A percentile compares a stretch with the other conserved stretches of the same genome.
phyloP scores from a whole-genome alignment of 1,284 basidiomycete genomes.

The Tausonia pullulans region DNA sequence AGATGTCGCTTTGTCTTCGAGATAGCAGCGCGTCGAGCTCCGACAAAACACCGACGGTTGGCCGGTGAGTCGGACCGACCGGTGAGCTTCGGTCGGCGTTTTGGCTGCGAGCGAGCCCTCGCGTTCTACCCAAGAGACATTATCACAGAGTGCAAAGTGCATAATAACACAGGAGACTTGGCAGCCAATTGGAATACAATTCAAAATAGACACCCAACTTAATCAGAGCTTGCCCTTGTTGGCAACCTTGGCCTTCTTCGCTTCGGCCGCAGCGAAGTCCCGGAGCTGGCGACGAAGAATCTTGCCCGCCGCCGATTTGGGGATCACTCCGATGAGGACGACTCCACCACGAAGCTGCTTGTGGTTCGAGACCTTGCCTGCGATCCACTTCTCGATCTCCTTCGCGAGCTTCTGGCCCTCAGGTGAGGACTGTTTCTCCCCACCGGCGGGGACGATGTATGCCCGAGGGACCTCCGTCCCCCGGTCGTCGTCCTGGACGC shows the following conservation, averaged over 20 bases:
- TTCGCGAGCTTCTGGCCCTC: constrained; percentile 5
- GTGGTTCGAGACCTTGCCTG: constrained; percentile 29
- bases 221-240: constrained; percentile 16
- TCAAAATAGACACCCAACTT: neutral
- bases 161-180: too few relatives aligned
- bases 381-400: constrained; percentile 28
- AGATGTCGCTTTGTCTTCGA: too few relatives aligned
- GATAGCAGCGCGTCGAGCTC: too few relatives aligned
- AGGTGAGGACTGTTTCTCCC: too few relatives aligned
- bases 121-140: too few relatives aligned
- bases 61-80: too few relatives aligned
- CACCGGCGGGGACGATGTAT: neutral
- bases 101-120: too few relatives aligned
- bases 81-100: too few relatives aligned
- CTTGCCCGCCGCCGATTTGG: constrained; percentile 22
- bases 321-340: constrained; percentile 20
- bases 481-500: constrained; percentile 47
- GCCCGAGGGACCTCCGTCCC: constrained; percentile 63
- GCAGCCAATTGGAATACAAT: too few relatives aligned
- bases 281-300: constrained; percentile 19
- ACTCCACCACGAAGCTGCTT: constrained; percentile 31
- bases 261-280: constrained; percentile 6
- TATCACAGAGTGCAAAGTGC: too few relatives aligned
- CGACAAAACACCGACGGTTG: too few relatives aligned
- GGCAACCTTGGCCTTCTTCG: neutral